Evolutionary conservation across 129 eudicot genomes (phyloP), one percentile per base, ranked within the genome.

Genomic region (Logfia minima): DNA sequence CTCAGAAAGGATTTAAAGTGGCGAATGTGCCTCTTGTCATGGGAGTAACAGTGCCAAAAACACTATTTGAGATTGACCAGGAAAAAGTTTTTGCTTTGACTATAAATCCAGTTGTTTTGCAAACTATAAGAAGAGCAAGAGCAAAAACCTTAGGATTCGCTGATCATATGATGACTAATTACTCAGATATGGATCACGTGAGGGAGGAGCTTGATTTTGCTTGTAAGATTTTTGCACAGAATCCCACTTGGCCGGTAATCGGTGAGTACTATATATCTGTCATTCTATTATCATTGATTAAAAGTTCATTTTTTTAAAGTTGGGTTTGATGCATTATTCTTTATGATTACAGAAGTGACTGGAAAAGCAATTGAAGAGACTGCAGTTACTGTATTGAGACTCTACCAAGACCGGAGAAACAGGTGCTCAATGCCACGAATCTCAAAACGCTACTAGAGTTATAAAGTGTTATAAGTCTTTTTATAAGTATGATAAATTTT

Each of bases 361-460:
- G 97, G 97, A 34, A 93, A 84, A 84, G 98, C 98, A 48, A 86
- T 93, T 68, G 98, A 93, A 80, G 98, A 93, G 80, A 93, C 98
- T 19, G 98, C 98, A 2, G 98, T 96, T 41, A 78, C 92, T 3
- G 83, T 93, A 67, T 77, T 93, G 87, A 86, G 96, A 83, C 88
- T 90, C 52, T 89, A 84, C 87, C 98, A 93, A 78, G 98, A 93
- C 82, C 77, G 97, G 35, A 88, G 85, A 80, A 92, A 85, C 79
- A 90, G 86, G 79, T 90, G 93, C 77, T 85, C 92, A 1, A 90
- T 93, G 98, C 98, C 98, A 41, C 89, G 98, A 75, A 93, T 93
- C 75, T 93, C 98, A 55, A 93, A 83, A 79, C 97, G 97, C 29
- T 93, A 90, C 87, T 93, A 83, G 86, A 82, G 24, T 63, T 71